phyloP scores from a whole-genome alignment of 78 protist species.

The Goniomonas avonlea region DNA sequence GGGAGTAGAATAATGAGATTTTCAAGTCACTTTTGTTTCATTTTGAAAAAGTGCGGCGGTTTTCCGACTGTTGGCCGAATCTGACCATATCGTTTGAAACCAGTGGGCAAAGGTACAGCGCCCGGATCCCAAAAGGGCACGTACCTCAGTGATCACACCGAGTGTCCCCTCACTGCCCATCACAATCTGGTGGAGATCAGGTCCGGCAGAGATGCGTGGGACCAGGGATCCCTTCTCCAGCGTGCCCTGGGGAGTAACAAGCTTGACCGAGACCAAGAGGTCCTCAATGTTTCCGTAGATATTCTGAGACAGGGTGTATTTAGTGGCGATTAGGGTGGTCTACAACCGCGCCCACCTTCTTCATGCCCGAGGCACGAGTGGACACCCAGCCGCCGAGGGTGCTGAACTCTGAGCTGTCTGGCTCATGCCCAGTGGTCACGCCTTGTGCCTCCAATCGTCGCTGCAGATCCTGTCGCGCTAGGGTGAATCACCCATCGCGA shows the following conservation, averaged over 20 bases:
- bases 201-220: constrained; percentile 55
- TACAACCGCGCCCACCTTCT: too few species aligned
- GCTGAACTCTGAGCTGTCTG: constrained; percentile 58
- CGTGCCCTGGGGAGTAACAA: not conserved
- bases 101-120: too few species aligned
- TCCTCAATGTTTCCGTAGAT: constrained; percentile 79
- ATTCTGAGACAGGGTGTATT: too few species aligned
- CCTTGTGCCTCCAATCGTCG: constrained; percentile 50
- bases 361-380: constrained; percentile 74
- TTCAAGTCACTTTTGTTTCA: too few species aligned
- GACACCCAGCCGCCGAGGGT: constrained; percentile 86
- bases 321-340: too few species aligned
- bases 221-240: constrained; percentile 44
- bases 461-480: constrained; percentile 64
- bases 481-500: too few species aligned
- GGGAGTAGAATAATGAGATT: too few species aligned
- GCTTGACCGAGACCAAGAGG: constrained; percentile 50
- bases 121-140: too few species aligned
- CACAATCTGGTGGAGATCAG: constrained; percentile 50
- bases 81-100: too few species aligned
- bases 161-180: constrained; percentile 61
- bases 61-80: too few species aligned
- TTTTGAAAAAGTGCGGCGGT: too few species aligned
- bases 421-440: constrained; percentile 40
- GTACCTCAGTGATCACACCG: constrained; percentile 77